phyloP scores from a whole-genome alignment of 495 filamentous ascomycete species.

The Aspergillus haitiensis region DNA sequence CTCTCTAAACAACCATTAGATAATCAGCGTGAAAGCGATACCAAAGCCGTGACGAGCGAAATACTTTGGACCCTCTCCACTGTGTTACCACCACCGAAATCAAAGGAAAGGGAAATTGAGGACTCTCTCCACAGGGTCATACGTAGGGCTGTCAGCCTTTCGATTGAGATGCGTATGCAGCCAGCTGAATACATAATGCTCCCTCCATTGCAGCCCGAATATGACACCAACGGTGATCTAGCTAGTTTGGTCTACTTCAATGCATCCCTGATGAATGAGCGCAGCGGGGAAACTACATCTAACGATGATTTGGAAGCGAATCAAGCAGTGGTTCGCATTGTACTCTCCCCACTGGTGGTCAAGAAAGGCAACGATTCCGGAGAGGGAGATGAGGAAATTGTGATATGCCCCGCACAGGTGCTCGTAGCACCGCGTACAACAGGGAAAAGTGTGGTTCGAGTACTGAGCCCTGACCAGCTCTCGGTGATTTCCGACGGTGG shows the following conservation, averaged over 20 bases:
- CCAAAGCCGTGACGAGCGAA: constrained; percentile 82
- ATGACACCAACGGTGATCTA: constrained; percentile 88
- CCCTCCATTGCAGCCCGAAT: constrained; percentile 90
- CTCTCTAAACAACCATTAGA: constrained; percentile 76
- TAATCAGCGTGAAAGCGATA: constrained; percentile 75
- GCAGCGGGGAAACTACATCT: constrained; percentile 62
- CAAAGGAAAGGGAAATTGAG: constrained; percentile 70
- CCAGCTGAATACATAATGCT: constrained; percentile 98
- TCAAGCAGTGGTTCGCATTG: constrained; percentile 77
- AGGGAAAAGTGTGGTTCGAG: too few species aligned
- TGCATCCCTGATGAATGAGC: constrained; percentile 88
- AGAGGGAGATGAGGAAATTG: constrained; percentile 82
- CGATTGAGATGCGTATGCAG: constrained; percentile 95
- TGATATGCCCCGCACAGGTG: constrained; percentile 93
- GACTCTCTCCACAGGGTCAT: constrained; percentile 81
- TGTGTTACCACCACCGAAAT: constrained; percentile 79
- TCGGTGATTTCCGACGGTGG: too few species aligned
- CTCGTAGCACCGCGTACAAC: constrained; percentile 53
- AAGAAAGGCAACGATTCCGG: constrained; percentile 89
- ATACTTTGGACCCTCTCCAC: constrained; percentile 74
- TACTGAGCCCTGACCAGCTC: too few species aligned
- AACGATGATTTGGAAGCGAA: constrained; percentile 77
- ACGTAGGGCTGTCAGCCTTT: constrained; percentile 76
- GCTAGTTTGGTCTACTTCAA: constrained; percentile 82
- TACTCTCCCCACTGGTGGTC: constrained; percentile 91